Percentiles rank a stretch among this genome's conserved stretches.
Evolutionary conservation across 305 asterid genomes (phyloP).

Genomic region (Euphrasia arctica): DNA sequence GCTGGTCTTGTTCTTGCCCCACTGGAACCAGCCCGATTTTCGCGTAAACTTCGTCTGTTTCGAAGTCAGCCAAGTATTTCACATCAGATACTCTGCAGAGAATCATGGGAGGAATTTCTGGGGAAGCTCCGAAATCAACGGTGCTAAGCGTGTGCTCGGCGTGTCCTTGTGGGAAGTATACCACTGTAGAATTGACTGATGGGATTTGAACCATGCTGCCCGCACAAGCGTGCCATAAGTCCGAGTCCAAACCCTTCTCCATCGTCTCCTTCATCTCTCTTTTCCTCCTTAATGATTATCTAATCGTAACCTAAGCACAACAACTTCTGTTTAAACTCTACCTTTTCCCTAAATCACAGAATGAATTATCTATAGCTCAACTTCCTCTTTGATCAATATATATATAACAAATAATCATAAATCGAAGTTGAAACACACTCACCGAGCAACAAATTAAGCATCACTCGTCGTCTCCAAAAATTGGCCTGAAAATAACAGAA

Average conservation of each 20-base stretch:
- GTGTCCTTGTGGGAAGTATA: background rate
- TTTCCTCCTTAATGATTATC: background rate
- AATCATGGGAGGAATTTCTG: slow-evolving; percentile 55
- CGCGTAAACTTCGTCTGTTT: slow-evolving; percentile 75
- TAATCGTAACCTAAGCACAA: background rate
- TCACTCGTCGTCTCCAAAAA: background rate
- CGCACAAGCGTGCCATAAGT: background rate
- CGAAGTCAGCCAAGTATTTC: slow-evolving; percentile 68
- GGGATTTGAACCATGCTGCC: background rate
- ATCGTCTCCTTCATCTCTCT: background rate
- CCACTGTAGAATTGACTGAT: background rate
- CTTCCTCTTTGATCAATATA: too few species aligned
- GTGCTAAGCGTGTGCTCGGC: background rate
- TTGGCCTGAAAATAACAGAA: background rate
- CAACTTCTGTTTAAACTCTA: too few species aligned
- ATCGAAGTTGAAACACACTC: background rate
- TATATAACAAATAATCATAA: too few species aligned
- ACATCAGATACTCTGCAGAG: slow-evolving; percentile 52
- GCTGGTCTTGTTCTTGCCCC: background rate
- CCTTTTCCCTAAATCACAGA: too few species aligned
- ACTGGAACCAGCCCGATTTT: slow-evolving; percentile 50
- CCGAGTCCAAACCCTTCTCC: background rate
- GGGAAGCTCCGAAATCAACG: slow-evolving; percentile 18
- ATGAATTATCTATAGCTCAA: too few species aligned
- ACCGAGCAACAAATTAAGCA: background rate